These are phyloP conservation scores for Diaporthe capsici DNA, from an alignment of 2,329 filamentous ascomycete species.

Conservation along the genomic window DNA sequence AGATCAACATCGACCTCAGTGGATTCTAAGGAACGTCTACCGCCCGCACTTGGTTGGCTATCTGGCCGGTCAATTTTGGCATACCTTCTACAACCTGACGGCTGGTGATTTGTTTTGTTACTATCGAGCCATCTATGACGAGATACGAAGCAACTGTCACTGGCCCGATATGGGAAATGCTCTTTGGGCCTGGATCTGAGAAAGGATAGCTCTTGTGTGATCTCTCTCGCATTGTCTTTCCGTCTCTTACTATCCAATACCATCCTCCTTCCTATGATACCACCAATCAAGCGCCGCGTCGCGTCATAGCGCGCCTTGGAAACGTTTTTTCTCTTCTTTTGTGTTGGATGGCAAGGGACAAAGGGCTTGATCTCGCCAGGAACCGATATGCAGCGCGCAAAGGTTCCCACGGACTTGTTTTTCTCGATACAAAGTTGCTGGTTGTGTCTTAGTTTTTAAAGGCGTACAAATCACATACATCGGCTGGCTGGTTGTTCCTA, in stretches of 20 bases:
- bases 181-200: constrained; percentile 24
- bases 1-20: constrained; percentile 40
- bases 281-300: constrained; percentile 33
- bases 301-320: constrained; percentile 29
- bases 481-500: constrained; percentile 39
- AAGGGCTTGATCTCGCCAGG: constrained; percentile 26
- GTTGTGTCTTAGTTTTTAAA: constrained; percentile 28
- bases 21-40: constrained; percentile 5
- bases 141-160: constrained; percentile 27
- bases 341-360: constrained; percentile 25
- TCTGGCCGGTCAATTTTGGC: constrained; percentile 17
- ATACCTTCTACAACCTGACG: constrained; percentile 26
- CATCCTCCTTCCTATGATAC: constrained; percentile 34
- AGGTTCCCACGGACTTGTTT: constrained; percentile 23
- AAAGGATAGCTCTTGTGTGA: constrained; percentile 19
- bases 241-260: constrained; percentile 10
- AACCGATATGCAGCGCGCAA: constrained; percentile 17
- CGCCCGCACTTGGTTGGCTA: constrained; percentile 15
- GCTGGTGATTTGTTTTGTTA: constrained; percentile 9
- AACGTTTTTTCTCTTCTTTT: neutral
- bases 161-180: constrained; percentile 27
- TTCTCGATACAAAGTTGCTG: constrained; percentile 40
- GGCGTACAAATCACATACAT: constrained; percentile 42
- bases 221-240: neutral
- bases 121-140: constrained; percentile 32